Evolutionary conservation across 2,329 filamentous ascomycete species (phyloP).

Genomic region (Cladosporium phlei): DNA sequence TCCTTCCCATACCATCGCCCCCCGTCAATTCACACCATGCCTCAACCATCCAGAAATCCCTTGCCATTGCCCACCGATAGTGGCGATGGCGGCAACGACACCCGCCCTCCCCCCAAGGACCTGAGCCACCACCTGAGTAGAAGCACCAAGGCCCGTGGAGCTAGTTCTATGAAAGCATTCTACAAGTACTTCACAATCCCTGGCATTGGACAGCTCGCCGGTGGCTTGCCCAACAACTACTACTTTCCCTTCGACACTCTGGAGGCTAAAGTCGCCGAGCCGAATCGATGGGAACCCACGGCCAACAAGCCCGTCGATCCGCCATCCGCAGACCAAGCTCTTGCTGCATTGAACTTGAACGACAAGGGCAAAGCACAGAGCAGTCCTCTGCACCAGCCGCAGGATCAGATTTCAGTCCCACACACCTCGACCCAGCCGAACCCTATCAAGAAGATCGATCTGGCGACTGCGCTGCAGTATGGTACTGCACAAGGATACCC

Average conservation of each 20-base stretch:
- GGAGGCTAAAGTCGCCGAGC: conserved; percentile 71
- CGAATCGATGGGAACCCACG: conserved; percentile 68
- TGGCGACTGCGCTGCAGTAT: conserved; percentile 81
- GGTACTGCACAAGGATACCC: conserved; percentile 78
- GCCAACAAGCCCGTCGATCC: conserved; percentile 56
- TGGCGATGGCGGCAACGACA: conserved; percentile 18
- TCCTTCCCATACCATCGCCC: background rate
- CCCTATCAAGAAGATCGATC: conserved; percentile 66
- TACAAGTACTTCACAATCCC: conserved; percentile 76
- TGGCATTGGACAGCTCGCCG: conserved; percentile 57
- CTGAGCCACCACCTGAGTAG: conserved; percentile 74
- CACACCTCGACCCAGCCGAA: conserved; percentile 59
- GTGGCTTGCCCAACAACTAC: conserved; percentile 67
- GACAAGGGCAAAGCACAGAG: conserved; percentile 18
- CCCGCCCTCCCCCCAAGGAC: conserved; percentile 56
- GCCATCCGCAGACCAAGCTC: conserved; percentile 35
- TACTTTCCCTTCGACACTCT: conserved; percentile 91
- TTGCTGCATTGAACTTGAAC: conserved; percentile 17
- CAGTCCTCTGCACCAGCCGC: conserved; percentile 32
- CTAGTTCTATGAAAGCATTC: conserved; percentile 70
- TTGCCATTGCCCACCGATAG: conserved; percentile 9
- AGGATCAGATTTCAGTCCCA: conserved; percentile 59
- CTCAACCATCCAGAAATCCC: conserved; percentile 4
- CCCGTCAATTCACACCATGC: background rate
- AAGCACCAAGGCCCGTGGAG: conserved; percentile 58